Percentiles rank a stretch among this genome's conserved stretches.
phyloP scores from a whole-genome alignment of 495 filamentous ascomycete genomes.

The Rostrohypoxylon terebratum region DNA sequence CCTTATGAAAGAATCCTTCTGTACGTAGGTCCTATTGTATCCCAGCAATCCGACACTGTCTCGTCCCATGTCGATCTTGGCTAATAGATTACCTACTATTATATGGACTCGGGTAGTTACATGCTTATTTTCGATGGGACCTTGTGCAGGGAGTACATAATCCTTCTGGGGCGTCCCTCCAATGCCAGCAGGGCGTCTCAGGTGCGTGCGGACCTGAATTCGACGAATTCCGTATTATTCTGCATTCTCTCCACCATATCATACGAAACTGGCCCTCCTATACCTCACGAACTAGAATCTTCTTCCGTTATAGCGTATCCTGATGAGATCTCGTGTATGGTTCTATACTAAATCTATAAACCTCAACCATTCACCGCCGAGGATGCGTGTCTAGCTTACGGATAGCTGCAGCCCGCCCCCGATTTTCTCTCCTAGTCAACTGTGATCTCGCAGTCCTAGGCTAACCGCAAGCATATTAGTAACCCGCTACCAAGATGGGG shows the following conservation, averaged over 20 bases:
- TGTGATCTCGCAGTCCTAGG: slow-evolving; percentile 6
- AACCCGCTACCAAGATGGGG: not conserved
- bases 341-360: too few species aligned
- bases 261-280: not conserved
- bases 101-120: slow-evolving; percentile 31
- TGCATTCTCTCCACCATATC: not conserved
- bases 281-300: not conserved
- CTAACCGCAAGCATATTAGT: slow-evolving; percentile 11
- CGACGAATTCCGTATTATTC: slow-evolving; percentile 4
- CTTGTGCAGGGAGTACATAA: slow-evolving; percentile 24
- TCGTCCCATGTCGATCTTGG: slow-evolving; percentile 33
- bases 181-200: slow-evolving; percentile 18
- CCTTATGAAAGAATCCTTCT: slow-evolving; percentile 35
- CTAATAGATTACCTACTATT: slow-evolving; percentile 4
- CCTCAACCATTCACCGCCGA: slow-evolving; percentile 1
- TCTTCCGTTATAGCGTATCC: not conserved
- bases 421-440: not conserved
- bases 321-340: not conserved
- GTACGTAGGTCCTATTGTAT: slow-evolving; percentile 27
- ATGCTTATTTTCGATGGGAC: slow-evolving; percentile 33
- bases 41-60: slow-evolving; percentile 11
- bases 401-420: slow-evolving; percentile 22
- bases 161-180: slow-evolving; percentile 35
- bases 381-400: not conserved
- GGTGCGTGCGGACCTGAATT: slow-evolving; percentile 3